Evolutionary conservation across 768 basidiomycete species (phyloP), one percentile per base, ranked within the genome.

Genomic region (Roridomyces roridus): DNA sequence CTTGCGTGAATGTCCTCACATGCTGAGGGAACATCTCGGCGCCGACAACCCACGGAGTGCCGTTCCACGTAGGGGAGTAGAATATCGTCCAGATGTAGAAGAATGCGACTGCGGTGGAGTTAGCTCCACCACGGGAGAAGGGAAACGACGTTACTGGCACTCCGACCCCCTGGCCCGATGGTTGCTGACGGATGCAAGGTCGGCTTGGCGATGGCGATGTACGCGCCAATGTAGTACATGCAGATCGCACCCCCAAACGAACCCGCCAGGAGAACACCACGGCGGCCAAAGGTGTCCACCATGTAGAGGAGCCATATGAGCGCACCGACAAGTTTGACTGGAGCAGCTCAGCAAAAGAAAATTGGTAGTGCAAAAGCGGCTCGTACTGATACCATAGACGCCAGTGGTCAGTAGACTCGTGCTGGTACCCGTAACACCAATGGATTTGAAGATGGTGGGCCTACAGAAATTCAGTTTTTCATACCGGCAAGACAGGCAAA

Each of bases 381-480:
- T 76, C n/a, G n/a, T 73, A 71, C 80, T 75, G 31, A 81, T 71
- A 12, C 82, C 83, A 61, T 80, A 84, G 36, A 61, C 60, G n/a
- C 81, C 80, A 20, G 80, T 80, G 0, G 77, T 77, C 51, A 80
- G 73, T 10, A 79, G 69, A 3, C 70, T 57, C 6, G 68, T 72
- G 36, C 65, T 72, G 9, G 68, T 68, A 4, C 76, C 76, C 4
- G 69, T 70, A 35, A 83, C 63, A 2, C 82, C 82, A 31, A 85
- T 75, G 4, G 75, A 75, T 26, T 65, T 68, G 73, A 83, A 81
- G 23, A 84, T 74, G 0, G 79, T 80, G 5, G 80, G 80, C 4
- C 69, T 76, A 46, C 10, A 49, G 51, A 29, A 6, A 25, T 44
- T 60, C 6, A 63, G 24, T 11, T 7, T 31, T 11, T 26, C n/a